These are phyloP conservation scores for Colletotrichum sp. DNA, from an alignment of 2,329 filamentous ascomycete genomes.

Conservation along the genomic window DNA sequence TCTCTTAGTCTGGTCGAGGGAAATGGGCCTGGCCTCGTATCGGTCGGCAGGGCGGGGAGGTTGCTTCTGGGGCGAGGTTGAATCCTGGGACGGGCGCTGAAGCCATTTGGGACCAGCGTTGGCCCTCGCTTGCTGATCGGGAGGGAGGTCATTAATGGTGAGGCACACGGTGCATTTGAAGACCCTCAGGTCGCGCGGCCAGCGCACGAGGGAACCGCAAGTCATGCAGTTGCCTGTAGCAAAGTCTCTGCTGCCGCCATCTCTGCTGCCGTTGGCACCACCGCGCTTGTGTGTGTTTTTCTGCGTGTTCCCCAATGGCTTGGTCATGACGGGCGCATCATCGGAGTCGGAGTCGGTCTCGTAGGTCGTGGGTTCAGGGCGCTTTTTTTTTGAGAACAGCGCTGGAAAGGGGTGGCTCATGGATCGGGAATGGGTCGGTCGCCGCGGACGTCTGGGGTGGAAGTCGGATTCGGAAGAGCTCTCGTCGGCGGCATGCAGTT, in stretches of 20 bases:
- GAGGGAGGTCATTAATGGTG: slow-evolving; percentile 78
- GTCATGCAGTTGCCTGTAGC: slow-evolving; percentile 82
- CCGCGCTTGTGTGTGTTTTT: slow-evolving; percentile 34
- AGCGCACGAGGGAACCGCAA: slow-evolving; percentile 80
- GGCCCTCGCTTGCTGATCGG: slow-evolving; percentile 1
- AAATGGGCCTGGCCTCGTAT: slow-evolving; percentile 44
- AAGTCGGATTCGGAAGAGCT: slow-evolving; percentile 51
- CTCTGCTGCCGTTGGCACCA: slow-evolving; percentile 41
- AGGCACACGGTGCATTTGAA: slow-evolving; percentile 86
- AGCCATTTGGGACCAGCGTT: slow-evolving; percentile 20
- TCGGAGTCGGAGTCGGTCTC: slow-evolving; percentile 32
- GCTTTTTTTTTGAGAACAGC: slow-evolving; percentile 69
- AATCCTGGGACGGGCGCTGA: slow-evolving; percentile 13
- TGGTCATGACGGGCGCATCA: slow-evolving; percentile 33
- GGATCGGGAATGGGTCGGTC: slow-evolving; percentile 62
- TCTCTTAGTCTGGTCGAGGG: slow-evolving; percentile 62
- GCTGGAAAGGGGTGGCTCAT: slow-evolving; percentile 83
- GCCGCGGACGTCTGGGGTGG: slow-evolving; percentile 29
- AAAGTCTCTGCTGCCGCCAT: slow-evolving; percentile 60
- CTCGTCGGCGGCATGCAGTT: slow-evolving; percentile 39
- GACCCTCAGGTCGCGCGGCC: slow-evolving; percentile 74
- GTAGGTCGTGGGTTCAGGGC: slow-evolving; percentile 41
- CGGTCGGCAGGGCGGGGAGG: slow-evolving; percentile 5
- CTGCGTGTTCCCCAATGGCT: slow-evolving; percentile 27
- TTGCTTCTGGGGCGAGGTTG: slow-evolving; percentile 13